Base-by-base conservation (phyloP, 257 asterid species). In the Salvia hispanica region DNA sequence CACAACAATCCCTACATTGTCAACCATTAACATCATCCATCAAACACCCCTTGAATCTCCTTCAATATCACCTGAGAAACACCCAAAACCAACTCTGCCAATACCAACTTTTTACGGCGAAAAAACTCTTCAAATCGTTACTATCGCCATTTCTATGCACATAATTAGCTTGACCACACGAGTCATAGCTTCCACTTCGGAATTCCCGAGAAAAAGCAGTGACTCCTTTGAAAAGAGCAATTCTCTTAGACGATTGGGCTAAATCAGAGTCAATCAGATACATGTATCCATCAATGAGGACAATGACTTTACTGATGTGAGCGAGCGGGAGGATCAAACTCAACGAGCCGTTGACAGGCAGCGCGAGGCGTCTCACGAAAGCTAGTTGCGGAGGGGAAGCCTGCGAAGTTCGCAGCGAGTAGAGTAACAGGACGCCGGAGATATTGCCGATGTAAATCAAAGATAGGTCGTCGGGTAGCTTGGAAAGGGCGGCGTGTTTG, bases 1-100 rank as follows among this genome's bases (percentile, higher is more conserved):
- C 61, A 90, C 95, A 42, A 79, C 76, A 51, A 92, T 80, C 28
- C 96, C 96, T 36, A 92, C 91, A 73, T 90, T 92, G 72, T 92
- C 98, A 62, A 88, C 92, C 87, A 92, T 74, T 64, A 92, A 81
- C 79, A 92, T 58, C 66, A 86, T 63, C 89, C 96, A 62, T 81
- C 88, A 64, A 89, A 47, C 50, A 76, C 79, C 67, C 95, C 95
- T 71, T 73, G 85, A 75, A 90, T 77, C 80, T 92, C 98, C 92
- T 83, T 90, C 83, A 71, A 52, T 43, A 92, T 74, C 10, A 88
- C 94, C 70, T 87, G 59, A 31, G 91, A 77, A 63, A 95, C 95
- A 72, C 84, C 80, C 71, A 84, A 68, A 76, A 76, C 74, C 80
- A 90, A 58, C 85, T 90, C 95, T 7, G 89, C 75, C 31, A 92